phyloP scores from a whole-genome alignment of 441 rosid genomes.

The Dalechampia spathulata region DNA sequence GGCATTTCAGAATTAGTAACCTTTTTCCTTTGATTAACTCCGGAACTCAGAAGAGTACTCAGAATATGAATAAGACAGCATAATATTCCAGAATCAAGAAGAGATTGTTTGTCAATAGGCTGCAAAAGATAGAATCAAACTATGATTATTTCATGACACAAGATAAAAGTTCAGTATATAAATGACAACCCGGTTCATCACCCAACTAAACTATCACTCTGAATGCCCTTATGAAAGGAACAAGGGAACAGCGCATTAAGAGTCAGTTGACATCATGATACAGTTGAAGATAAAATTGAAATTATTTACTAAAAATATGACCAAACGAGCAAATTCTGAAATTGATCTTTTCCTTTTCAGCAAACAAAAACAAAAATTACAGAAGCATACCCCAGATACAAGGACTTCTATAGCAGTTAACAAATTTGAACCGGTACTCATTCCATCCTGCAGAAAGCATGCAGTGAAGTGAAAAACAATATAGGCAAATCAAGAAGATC shows the following conservation, averaged over 20 bases:
- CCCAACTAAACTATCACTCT: not conserved
- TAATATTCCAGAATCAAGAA: constrained; percentile 97
- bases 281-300: not conserved
- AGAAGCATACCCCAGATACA: constrained; percentile 81
- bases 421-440: constrained; percentile 88
- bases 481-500: constrained; percentile 11
- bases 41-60: constrained; percentile 61
- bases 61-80: constrained; percentile 91
- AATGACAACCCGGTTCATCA: not conserved
- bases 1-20: constrained; percentile 29
- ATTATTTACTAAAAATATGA: not conserved
- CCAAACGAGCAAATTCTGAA: not conserved
- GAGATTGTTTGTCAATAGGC: constrained; percentile 94
- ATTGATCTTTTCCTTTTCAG: not conserved
- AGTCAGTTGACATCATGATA: not conserved
- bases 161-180: constrained; percentile 5
- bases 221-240: not conserved
- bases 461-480: constrained; percentile 15
- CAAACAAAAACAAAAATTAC: constrained; percentile 6
- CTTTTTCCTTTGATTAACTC: constrained; percentile 31
- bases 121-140: constrained; percentile 32
- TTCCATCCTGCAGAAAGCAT: constrained; percentile 64
- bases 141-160: constrained; percentile 6
- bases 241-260: not conserved
- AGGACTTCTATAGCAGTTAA: constrained; percentile 88